Base-by-base conservation (phyloP, 352 stramenopile species). In the Pythium aquatile region DNA sequence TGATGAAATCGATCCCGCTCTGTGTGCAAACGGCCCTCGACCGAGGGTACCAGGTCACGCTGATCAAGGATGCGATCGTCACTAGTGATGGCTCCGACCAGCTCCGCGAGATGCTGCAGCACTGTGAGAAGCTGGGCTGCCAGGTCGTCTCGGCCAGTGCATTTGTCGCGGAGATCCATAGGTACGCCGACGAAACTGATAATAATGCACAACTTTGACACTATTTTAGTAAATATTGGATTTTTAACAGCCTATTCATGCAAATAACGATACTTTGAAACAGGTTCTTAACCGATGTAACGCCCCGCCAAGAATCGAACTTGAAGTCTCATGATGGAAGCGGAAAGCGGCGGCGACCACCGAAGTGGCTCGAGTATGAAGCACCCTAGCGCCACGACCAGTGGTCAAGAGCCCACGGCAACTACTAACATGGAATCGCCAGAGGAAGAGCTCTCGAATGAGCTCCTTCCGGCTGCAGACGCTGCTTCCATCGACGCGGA, bases 11-110 rank as follows among this genome's bases (percentile, higher is more conserved):
- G 70, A 75, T 97, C 29, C 81, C 92, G 55, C 73, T 78, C 28
- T 89, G 85, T 28, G 81, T 94, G 9, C 85, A 89, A 61, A 90
- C 89, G 56, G 91, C 89, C 7, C 70, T 95, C 5, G 89, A 98
- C 65, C 81, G 88, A 40, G 90, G 91, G 16, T 98, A 92, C 70
- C 77, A 96, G 42, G 83, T 96, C 29, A 93, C 86, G 5, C 75
- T 97, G 5, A 54, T 96, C 11, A 70, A 87, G 44, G 91, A 98
- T 66, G 89, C 89, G 4, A 62, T 88, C 65, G 57, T 46, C 65
- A 32, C 32, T 42, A 35, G 60, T 52, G 33, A 62, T 44, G n/a
- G 32, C 46, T 20, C 26, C 10, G 58, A 72, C 24, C 55, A 58
- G 44, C 63, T 70, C 28, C 28, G 64, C 33, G 64, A 65, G 16